Conservation (phyloP, 2,329 filamentous ascomycete species). For the Penicillium paneum region DNA sequence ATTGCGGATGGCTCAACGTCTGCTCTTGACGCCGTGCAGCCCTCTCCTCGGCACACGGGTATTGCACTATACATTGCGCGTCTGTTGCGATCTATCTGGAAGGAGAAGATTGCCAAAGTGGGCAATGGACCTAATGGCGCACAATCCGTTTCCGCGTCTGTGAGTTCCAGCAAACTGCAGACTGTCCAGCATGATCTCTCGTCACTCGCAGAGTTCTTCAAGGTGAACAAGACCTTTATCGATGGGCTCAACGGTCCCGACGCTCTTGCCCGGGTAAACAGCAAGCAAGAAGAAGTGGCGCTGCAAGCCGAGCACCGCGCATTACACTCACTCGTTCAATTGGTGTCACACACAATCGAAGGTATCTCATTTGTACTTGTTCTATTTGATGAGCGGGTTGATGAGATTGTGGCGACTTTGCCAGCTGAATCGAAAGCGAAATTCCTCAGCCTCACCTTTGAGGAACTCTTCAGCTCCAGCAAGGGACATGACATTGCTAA, state of each 20-base stretch:
- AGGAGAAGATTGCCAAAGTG: slow-evolving; percentile 66
- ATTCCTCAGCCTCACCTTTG: slow-evolving; percentile 76
- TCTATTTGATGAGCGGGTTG: slow-evolving; percentile 87
- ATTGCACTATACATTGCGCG: slow-evolving; percentile 83
- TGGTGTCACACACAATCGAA: slow-evolving; percentile 89
- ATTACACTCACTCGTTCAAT: slow-evolving; percentile 75
- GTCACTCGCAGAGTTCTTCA: slow-evolving; percentile 74
- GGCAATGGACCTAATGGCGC: slow-evolving; percentile 56
- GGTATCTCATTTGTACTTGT: slow-evolving; percentile 95
- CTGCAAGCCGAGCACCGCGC: slow-evolving; percentile 93
- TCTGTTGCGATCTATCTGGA: slow-evolving; percentile 87
- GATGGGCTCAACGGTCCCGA: slow-evolving; percentile 91
- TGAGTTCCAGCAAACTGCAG: slow-evolving; percentile 66
- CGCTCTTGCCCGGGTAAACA: slow-evolving; percentile 71
- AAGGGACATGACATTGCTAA: slow-evolving; percentile 87
- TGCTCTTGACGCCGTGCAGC: slow-evolving; percentile 75
- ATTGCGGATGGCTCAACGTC: slow-evolving; percentile 58
- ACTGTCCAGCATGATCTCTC: slow-evolving; percentile 77
- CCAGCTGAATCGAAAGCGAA: slow-evolving; percentile 66
- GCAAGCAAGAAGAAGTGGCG: slow-evolving; percentile 85
- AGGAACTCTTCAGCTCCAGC: slow-evolving; percentile 75
- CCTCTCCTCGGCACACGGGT: slow-evolving; percentile 86
- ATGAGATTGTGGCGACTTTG: slow-evolving; percentile 78
- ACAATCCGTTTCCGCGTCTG: slow-evolving; percentile 63
- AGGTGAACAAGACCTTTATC: slow-evolving; percentile 84